Conservation (phyloP, 1,284 basidiomycete genomes). For the Heterobasidion annosum region DNA sequence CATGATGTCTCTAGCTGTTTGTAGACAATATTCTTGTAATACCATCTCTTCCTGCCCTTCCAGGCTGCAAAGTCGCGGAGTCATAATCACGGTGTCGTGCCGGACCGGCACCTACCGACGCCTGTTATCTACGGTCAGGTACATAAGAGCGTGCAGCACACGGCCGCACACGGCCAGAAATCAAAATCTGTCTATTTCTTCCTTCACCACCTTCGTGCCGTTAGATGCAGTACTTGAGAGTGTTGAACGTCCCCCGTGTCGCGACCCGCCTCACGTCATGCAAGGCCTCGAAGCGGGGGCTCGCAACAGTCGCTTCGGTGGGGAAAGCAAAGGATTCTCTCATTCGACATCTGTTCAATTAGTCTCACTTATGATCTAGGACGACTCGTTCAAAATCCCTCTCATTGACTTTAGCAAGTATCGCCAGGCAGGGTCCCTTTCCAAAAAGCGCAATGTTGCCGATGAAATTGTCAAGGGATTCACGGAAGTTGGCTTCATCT, state of each 20-base stretch:
- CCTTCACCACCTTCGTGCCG: background rate
- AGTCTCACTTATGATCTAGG: background rate
- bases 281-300: background rate
- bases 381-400: conserved; percentile 40
- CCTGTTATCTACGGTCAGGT: background rate
- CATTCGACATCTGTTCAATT: background rate
- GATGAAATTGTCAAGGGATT: conserved; percentile 68
- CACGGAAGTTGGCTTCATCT: conserved; percentile 71
- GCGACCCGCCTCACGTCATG: background rate
- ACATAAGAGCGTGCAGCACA: background rate
- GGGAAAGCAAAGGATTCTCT: background rate
- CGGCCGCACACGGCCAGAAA: background rate
- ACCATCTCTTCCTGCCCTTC: no score
- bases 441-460: conserved; percentile 57
- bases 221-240: background rate
- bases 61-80: background rate
- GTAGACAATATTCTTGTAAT: no score
- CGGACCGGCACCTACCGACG: background rate
- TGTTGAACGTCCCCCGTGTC: background rate
- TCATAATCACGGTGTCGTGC: background rate
- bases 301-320: background rate
- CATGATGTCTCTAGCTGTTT: no score
- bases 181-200: background rate
- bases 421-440: conserved; percentile 33
- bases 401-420: conserved; percentile 72